phyloP scores from a whole-genome alignment of 2,329 filamentous ascomycete species.

The Claviceps lovelessii region DNA sequence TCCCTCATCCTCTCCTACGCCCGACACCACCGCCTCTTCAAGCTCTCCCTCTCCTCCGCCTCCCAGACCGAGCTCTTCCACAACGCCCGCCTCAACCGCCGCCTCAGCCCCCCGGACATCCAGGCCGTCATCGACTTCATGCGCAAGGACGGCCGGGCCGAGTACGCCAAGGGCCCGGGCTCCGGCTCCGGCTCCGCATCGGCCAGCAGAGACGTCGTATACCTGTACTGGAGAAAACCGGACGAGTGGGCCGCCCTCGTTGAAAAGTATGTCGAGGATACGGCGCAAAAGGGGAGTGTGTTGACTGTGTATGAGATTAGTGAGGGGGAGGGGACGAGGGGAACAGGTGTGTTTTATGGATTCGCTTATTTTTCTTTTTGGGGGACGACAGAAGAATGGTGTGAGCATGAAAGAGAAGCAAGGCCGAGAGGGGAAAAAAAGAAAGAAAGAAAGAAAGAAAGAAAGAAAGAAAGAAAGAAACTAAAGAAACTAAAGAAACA shows the following conservation, averaged over 20 bases:
- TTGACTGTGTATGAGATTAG: slow-evolving; percentile 85
- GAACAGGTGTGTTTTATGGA: slow-evolving; percentile 37
- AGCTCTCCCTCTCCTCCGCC: slow-evolving; percentile 49
- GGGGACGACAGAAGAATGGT: too few relatives aligned
- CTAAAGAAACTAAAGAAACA: neutral
- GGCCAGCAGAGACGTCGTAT: slow-evolving; percentile 36
- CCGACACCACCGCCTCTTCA: slow-evolving; percentile 60
- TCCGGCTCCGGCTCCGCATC: neutral
- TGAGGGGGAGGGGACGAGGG: slow-evolving; percentile 67
- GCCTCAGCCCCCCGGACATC: slow-evolving; percentile 35
- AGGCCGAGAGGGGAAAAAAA: neutral
- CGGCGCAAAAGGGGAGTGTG: slow-evolving; percentile 76
- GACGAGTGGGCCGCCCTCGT: slow-evolving; percentile 81
- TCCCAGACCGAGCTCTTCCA: slow-evolving; percentile 41
- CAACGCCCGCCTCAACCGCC: slow-evolving; percentile 39
- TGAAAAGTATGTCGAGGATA: slow-evolving; percentile 71
- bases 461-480: too few relatives aligned
- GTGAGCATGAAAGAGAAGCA: too few relatives aligned
- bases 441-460: neutral
- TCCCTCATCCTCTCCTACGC: slow-evolving; percentile 72
- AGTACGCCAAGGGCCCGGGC: slow-evolving; percentile 39
- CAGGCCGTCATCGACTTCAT: slow-evolving; percentile 46
- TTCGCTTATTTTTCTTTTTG: too few relatives aligned
- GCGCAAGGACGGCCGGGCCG: slow-evolving; percentile 43
- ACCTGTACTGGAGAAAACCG: slow-evolving; percentile 72